Evolutionary conservation across 768 basidiomycete genomes (phyloP).

Genomic region (Pilatotrama ljubarskyi): DNA sequence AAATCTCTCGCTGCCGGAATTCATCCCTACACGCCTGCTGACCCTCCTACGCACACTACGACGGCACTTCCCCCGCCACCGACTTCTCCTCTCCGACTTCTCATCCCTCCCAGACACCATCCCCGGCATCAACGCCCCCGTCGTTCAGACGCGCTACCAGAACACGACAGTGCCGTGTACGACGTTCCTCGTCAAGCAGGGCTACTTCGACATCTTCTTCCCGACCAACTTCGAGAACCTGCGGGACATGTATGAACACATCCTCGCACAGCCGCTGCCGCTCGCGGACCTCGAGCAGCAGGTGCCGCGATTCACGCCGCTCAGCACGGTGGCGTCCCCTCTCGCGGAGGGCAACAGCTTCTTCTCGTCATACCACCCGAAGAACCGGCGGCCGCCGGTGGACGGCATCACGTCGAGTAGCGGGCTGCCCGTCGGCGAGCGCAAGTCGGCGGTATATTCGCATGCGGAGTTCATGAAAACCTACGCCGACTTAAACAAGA

Average conservation of each 20-base stretch:
- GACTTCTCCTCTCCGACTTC: slow-evolving; percentile 94
- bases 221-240: slow-evolving; percentile 87
- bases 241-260: slow-evolving; percentile 87
- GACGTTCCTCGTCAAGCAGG: slow-evolving; percentile 90
- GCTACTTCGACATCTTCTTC: slow-evolving; percentile 99
- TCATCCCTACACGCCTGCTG: slow-evolving; percentile 88
- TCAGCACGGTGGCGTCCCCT: slow-evolving; percentile 49
- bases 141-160: slow-evolving; percentile 91
- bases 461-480: slow-evolving; percentile 89
- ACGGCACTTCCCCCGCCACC: slow-evolving; percentile 84
- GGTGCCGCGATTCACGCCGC: slow-evolving; percentile 50
- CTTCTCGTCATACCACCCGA: slow-evolving; percentile 67
- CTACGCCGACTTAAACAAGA: slow-evolving; percentile 74
- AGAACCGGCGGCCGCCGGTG: slow-evolving; percentile 57
- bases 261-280: slow-evolving; percentile 59
- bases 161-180: slow-evolving; percentile 86
- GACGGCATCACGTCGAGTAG: slow-evolving; percentile 76
- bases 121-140: slow-evolving; percentile 75
- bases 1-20: slow-evolving; percentile 86
- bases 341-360: slow-evolving; percentile 59
- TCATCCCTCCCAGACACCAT: slow-evolving; percentile 84
- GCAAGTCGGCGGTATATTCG: slow-evolving; percentile 79
- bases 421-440: slow-evolving; percentile 77
- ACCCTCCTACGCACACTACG: slow-evolving; percentile 82
- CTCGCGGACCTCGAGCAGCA: slow-evolving; percentile 29